phyloP scores from a whole-genome alignment of 345 rosid species.

The Citrus sp. region DNA sequence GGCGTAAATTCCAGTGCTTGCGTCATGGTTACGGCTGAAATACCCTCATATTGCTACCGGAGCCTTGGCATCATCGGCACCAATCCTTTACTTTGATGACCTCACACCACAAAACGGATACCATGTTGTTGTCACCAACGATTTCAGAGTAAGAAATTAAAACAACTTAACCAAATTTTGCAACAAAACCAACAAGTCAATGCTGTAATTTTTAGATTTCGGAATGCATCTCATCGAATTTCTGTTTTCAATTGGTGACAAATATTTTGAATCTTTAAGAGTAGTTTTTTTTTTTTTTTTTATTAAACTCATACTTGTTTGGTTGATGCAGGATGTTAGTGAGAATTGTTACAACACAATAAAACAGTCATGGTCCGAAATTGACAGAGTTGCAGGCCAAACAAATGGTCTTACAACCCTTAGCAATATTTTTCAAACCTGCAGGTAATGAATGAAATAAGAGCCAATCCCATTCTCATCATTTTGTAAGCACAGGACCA shows the following conservation, averaged over 20 bases:
- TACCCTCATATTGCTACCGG: conserved; percentile 26
- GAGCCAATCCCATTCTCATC: neutral
- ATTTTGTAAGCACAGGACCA: neutral
- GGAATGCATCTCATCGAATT: too few relatives aligned
- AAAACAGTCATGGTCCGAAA: conserved; percentile 28
- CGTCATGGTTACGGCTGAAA: conserved; percentile 32
- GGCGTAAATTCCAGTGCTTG: conserved; percentile 18
- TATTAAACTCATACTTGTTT: neutral
- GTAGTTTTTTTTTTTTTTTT: neutral
- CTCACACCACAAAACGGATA: conserved; percentile 25
- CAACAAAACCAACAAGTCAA: too few relatives aligned
- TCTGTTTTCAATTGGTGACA: too few relatives aligned
- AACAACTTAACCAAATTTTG: too few relatives aligned
- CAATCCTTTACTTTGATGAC: conserved; percentile 27
- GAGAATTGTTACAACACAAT: conserved; percentile 31
- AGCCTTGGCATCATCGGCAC: conserved; percentile 31
- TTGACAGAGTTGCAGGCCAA: conserved; percentile 21
- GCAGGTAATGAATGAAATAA: conserved; percentile 9
- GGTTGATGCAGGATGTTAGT: conserved; percentile 10
- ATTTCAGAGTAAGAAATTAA: conserved; percentile 19
- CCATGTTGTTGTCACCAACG: conserved; percentile 17
- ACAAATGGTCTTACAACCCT: conserved; percentile 13
- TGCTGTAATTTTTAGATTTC: too few relatives aligned
- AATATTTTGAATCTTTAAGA: too few relatives aligned
- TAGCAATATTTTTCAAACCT: conserved; percentile 13